Evolutionary conservation across 73 alveolate genomes (phyloP).

Genomic region (Symbiodinium natans): DNA sequence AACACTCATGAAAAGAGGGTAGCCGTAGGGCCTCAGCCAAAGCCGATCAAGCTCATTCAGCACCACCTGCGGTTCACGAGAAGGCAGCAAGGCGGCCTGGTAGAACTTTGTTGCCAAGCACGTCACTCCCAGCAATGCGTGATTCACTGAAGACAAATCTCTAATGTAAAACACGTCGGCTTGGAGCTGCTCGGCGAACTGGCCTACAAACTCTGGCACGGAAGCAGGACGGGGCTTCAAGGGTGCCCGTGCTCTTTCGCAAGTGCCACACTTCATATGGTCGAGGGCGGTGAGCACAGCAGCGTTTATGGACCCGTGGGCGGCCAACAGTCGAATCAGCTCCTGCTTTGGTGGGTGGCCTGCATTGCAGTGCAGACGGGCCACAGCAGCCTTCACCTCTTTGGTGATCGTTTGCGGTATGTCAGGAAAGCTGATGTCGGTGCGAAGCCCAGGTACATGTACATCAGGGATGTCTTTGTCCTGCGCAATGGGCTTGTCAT

Average conservation of each 20-base stretch:
- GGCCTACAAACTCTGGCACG: neutral
- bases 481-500: neutral
- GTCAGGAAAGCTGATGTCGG: neutral
- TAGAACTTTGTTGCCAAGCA: constrained; percentile 4
- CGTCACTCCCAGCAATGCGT: neutral
- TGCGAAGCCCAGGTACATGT: constrained; percentile 12
- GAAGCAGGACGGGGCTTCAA: neutral
- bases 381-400: constrained; percentile 3
- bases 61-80: neutral
- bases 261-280: neutral
- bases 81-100: neutral
- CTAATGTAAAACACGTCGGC: neutral
- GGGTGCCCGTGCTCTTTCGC: neutral
- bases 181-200: constrained; percentile 1
- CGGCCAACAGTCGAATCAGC: constrained; percentile 13
- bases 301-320: neutral
- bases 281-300: neutral
- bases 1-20: neutral
- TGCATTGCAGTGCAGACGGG: neutral
- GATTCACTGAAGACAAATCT: neutral
- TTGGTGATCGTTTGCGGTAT: neutral
- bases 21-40: constrained; percentile 32
- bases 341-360: constrained; percentile 2
- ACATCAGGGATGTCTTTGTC: neutral
- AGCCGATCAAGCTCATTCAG: neutral